Evolutionary conservation across 116 monocot species (phyloP).

Genomic region (Dioscorea cayenensis): DNA sequence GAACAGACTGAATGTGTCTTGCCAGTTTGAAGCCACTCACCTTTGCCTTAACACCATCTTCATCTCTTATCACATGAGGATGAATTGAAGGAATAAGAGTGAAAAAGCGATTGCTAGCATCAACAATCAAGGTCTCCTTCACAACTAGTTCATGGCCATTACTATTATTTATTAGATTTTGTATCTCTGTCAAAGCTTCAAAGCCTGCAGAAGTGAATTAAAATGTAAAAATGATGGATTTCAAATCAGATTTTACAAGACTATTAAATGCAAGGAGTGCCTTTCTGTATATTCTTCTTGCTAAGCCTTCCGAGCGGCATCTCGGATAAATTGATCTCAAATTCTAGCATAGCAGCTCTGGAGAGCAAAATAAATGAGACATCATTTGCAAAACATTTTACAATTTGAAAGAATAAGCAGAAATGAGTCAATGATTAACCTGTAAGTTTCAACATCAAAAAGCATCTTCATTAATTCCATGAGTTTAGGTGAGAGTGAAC

Average conservation of each 20-base stretch:
- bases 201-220: slow-evolving; percentile 47
- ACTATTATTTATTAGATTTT: slow-evolving; percentile 63
- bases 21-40: slow-evolving; percentile 21
- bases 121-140: slow-evolving; percentile 78
- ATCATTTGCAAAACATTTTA: neutral
- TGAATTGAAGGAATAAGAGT: slow-evolving; percentile 97
- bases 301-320: slow-evolving; percentile 99
- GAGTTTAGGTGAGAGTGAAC: slow-evolving; percentile 55
- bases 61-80: slow-evolving; percentile 79
- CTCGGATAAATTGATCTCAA: slow-evolving; percentile 91
- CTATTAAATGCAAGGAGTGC: slow-evolving; percentile 16
- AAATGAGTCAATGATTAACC: slow-evolving; percentile 25
- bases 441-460: slow-evolving; percentile 95
- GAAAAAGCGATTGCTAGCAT: slow-evolving; percentile 97
- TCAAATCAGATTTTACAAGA: neutral
- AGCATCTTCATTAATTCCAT: slow-evolving; percentile 83
- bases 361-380: slow-evolving; percentile 2
- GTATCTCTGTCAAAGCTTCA: slow-evolving; percentile 93
- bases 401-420: neutral
- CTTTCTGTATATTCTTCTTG: slow-evolving; percentile 91
- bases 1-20: neutral
- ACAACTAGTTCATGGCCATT: slow-evolving; percentile 25
- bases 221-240: neutral
- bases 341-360: slow-evolving; percentile 98
- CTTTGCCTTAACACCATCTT: slow-evolving; percentile 77